Conservation (phyloP, 108 stramenopile species). For the Cyclotella kingstonii region DNA sequence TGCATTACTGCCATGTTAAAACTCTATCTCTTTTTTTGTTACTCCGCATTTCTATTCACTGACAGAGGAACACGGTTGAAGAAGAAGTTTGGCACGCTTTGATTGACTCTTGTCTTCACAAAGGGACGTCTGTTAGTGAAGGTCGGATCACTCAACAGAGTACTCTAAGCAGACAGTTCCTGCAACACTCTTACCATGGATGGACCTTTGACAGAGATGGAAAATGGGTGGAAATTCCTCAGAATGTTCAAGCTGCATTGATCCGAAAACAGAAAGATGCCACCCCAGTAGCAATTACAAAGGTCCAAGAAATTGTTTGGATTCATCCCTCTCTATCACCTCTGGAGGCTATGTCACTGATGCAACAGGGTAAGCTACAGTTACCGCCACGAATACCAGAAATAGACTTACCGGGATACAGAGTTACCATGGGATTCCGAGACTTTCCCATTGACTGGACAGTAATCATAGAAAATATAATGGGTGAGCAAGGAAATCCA, state of each 20-base stretch:
- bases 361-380: conserved; percentile 3
- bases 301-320: conserved; percentile 58
- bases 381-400: conserved; percentile 65
- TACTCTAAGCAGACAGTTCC: not conserved
- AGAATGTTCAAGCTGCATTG: conserved; percentile 7
- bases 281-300: conserved; percentile 45
- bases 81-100: conserved; percentile 37
- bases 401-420: conserved; percentile 46
- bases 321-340: conserved; percentile 47
- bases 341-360: conserved; percentile 44
- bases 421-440: conserved; percentile 31
- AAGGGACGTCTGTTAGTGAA: conserved; percentile 54
- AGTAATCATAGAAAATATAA: conserved; percentile 65
- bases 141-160: conserved; percentile 57
- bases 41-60: no score
- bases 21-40: no score
- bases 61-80: not conserved
- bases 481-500: conserved; percentile 13
- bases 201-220: conserved; percentile 71
- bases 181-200: conserved; percentile 74
- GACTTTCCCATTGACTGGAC: conserved; percentile 73
- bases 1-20: no score
- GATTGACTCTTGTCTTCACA: conserved; percentile 65
- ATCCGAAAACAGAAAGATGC: conserved; percentile 33
- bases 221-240: conserved; percentile 58